Evolutionary conservation across 1,284 basidiomycete species (phyloP).

Genomic region (Boletellus deceptivus): DNA sequence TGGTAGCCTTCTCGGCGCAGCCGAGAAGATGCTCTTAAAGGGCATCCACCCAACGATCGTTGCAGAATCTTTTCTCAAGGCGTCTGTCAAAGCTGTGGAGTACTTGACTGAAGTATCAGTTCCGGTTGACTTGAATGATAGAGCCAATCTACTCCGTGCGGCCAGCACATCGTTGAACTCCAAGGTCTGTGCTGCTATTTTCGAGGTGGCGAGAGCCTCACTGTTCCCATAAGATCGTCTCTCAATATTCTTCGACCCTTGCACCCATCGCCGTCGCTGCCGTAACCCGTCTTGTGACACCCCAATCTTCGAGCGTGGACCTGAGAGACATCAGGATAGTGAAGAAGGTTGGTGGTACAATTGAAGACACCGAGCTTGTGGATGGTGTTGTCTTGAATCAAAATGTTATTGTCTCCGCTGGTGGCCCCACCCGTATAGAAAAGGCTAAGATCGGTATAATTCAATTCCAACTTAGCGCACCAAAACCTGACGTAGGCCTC

Average conservation of each 20-base stretch:
- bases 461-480: slow-evolving; percentile 97
- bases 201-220: slow-evolving; percentile 7
- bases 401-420: slow-evolving; percentile 86
- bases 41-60: slow-evolving; percentile 98
- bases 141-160: slow-evolving; percentile 83
- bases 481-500: slow-evolving; percentile 89
- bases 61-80: slow-evolving; percentile 93
- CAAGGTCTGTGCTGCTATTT: slow-evolving; percentile 56
- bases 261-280: slow-evolving; percentile 97
- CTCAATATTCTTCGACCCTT: slow-evolving; percentile 96
- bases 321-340: slow-evolving; percentile 95
- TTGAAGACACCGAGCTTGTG: slow-evolving; percentile 97
- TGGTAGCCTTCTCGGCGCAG: slow-evolving; percentile 88
- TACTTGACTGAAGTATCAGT: slow-evolving; percentile 92
- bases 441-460: slow-evolving; percentile 99
- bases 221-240: slow-evolving; percentile 75
- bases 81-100: slow-evolving; percentile 91
- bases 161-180: slow-evolving; percentile 97
- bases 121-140: slow-evolving; percentile 91
- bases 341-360: slow-evolving; percentile 98
- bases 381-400: slow-evolving; percentile 97
- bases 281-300: slow-evolving; percentile 86
- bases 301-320: slow-evolving; percentile 92
- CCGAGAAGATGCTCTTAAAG: slow-evolving; percentile 96
- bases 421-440: slow-evolving; percentile 93